Conservation (phyloP, 305 asterid species). For the Galium porrigens region DNA sequence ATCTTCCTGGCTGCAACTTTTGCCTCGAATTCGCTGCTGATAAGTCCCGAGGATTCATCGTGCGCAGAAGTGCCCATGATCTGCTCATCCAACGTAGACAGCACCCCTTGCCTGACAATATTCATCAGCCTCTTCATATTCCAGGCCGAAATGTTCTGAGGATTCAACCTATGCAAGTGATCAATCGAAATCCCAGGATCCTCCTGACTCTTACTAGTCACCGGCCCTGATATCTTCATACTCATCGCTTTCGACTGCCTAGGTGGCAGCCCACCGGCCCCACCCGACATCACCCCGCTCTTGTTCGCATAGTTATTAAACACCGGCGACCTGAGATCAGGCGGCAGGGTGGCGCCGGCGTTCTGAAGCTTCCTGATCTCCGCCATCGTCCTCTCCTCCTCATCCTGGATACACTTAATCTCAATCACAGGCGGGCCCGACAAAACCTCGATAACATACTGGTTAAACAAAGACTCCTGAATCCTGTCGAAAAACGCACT, state of each 20-base stretch:
- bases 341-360: slow-evolving; percentile 75
- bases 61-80: slow-evolving; percentile 31
- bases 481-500: slow-evolving; percentile 42
- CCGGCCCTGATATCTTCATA: slow-evolving; percentile 33
- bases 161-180: slow-evolving; percentile 57
- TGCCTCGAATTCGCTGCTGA: slow-evolving; percentile 77
- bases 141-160: slow-evolving; percentile 85
- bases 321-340: slow-evolving; percentile 40
- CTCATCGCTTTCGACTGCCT: slow-evolving; percentile 38
- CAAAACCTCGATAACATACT: slow-evolving; percentile 42
- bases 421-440: slow-evolving; percentile 42
- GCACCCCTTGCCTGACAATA: slow-evolving; percentile 50
- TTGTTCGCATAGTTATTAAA: slow-evolving; percentile 12
- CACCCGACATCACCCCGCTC: slow-evolving; percentile 30
- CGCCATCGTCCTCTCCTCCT: slow-evolving; percentile 53
- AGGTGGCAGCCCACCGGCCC: slow-evolving; percentile 42
- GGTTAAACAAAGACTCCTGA: slow-evolving; percentile 40
- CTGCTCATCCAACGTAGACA: slow-evolving; percentile 67
- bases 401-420: slow-evolving; percentile 32
- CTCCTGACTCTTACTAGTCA: slow-evolving; percentile 20
- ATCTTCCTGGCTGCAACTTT: slow-evolving; percentile 86
- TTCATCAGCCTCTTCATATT: slow-evolving; percentile 83
- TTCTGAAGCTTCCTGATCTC: slow-evolving; percentile 63
- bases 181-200: slow-evolving; percentile 52
- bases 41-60: slow-evolving; percentile 56